Percentiles rank a stretch among this genome's conserved stretches.
These are phyloP conservation scores for Linnemannia zychae DNA, from an alignment of 192 early-diverging fungal genomes.

Conservation along the genomic window DNA sequence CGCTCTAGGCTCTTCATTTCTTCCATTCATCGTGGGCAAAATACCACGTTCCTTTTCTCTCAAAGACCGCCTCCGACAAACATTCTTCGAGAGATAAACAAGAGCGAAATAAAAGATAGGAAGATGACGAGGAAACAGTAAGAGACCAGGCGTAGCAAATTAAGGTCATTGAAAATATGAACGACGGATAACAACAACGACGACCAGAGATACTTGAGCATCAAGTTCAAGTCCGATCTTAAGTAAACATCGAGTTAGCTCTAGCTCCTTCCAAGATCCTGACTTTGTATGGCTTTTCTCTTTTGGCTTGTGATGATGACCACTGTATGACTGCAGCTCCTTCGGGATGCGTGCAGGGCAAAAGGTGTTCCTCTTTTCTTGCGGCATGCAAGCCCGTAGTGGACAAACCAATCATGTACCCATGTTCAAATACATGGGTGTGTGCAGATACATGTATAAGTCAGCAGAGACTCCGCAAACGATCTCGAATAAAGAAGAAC, in stretches of 20 bases:
- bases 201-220: neutral
- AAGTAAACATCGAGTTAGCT: neutral
- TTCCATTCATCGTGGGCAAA: neutral
- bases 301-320: slow-evolving; percentile 7
- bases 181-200: neutral
- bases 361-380: neutral
- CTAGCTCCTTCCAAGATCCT: neutral
- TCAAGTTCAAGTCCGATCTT: slow-evolving; percentile 1
- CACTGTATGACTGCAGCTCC: neutral
- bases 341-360: neutral
- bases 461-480: neutral
- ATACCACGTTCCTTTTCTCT: neutral
- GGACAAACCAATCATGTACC: neutral
- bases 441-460: neutral
- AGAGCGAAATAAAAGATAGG: neutral
- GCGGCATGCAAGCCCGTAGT: neutral
- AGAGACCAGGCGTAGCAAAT: slow-evolving; percentile 3
- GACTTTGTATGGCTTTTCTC: neutral
- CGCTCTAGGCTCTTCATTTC: neutral
- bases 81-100: neutral
- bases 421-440: neutral
- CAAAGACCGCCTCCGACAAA: neutral
- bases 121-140: neutral
- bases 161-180: neutral
- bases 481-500: neutral